Evolutionary conservation across 2,329 filamentous ascomycete species (phyloP), one percentile per base, ranked within the genome.

Genomic region (Albifimbria verrucaria): DNA sequence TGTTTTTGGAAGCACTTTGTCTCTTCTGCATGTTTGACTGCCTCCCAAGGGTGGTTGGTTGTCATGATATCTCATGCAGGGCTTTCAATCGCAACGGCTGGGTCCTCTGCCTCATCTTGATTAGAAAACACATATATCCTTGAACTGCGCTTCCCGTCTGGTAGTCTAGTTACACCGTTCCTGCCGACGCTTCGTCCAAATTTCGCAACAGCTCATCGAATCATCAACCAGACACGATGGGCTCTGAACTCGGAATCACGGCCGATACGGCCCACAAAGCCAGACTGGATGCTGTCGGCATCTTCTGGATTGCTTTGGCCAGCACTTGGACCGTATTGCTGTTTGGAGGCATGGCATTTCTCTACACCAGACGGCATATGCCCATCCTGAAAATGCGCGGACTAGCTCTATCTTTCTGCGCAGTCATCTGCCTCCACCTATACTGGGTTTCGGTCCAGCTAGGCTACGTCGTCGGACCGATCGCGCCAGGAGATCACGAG

Each of bases 401-500:
- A 24, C 57, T 79, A 7, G 55, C 62, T 11, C 45, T 77, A 5
- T 74, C 74, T 15, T 71, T 76, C 50, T 62, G 65, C 7, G 70
- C 74, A 25, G 68, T 79, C 20, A 43, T 61, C 5, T 56, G 72
- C 26, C 66, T 77, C 20, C 75, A 77, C 52, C 53, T 70, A 4
- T 77, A 77, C 64, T 77, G 73, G 73, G 49, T 70, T 20, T 66
- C 71, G 2, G 68, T 74, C 3, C 65, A 72, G 55, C 65, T 69
- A 3, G 72, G 62, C 1, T 77, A 77, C 52, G 61, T 67, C 20
- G 67, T 73, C 50, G 70, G 68, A 2, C 66, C 72, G 2, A 55
- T 76, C 2, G 68, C 71, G 49, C 79, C 82, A 0, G 81, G 81
- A 50, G 70, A 76, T 20, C 73, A 74, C 17, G 81, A 86, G 66